Evolutionary conservation across 2,329 filamentous ascomycete species (phyloP), one percentile per base, ranked within the genome.

Genomic region (Fusarium zealandicum): DNA sequence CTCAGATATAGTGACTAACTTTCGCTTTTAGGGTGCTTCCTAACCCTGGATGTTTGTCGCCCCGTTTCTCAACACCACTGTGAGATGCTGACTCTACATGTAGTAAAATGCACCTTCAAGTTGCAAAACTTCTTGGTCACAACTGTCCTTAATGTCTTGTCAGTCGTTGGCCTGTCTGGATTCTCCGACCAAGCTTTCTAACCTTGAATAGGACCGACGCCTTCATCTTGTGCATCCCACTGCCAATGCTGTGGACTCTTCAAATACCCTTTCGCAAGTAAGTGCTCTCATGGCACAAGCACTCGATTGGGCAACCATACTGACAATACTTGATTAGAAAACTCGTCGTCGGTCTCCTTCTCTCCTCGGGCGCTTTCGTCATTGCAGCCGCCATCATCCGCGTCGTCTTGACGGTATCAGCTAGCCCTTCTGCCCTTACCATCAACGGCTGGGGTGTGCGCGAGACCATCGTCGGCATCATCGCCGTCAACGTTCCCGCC

Each of bases 391-490:
- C 68, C 0, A 61, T 70, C 12, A 69, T 54, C 9, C 56, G 63
- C 0, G 54, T 61, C 4, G 53, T 67, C 10, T 30, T 69, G 0
- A 67, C 63, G 0, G 37, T 69, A 1, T 59, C 65, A 5, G 53
- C 62, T 3, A 63, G 61, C 6, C 55, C 62, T 10, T 67, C 62
- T 1, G 65, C 63, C 1, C 54, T 65, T 1, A 67, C 63, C 0
- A 54, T 69, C 28, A 70, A 67, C 53, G 36, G 45, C 33, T 69
- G 64, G 67, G 65, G 65, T 1, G 65, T 70, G 5, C 65, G 67
- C 0, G 67, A 70, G 18, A 70, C 65, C 49, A 73, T 77, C 37
- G 72, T 76, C 30, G 73, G 70, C 13, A 72, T 76, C 20, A 69
- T 77, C 30, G 70, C 72, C 12, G 72, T 76, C 51, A 75, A 74